phyloP scores from a whole-genome alignment of 2,329 filamentous ascomycete genomes.

The Phialophora macrospora region DNA sequence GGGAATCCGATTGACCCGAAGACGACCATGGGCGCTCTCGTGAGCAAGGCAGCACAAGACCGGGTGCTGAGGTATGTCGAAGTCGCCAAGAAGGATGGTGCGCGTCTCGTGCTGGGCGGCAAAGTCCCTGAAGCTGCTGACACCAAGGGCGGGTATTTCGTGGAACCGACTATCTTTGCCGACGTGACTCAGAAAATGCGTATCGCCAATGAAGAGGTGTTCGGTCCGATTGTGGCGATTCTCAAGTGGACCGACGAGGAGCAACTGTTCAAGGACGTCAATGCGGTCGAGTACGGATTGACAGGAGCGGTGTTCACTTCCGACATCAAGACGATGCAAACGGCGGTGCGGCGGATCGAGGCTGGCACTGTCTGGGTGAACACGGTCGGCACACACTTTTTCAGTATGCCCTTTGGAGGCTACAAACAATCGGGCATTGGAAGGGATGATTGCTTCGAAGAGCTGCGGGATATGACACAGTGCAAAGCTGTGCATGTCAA shows the following conservation, averaged over 20 bases:
- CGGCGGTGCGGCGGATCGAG: slow-evolving; percentile 16
- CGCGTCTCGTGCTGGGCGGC: slow-evolving; percentile 19
- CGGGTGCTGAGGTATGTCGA: slow-evolving; percentile 29
- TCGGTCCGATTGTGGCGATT: slow-evolving; percentile 29
- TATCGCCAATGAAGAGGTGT: slow-evolving; percentile 34
- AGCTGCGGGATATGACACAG: slow-evolving; percentile 23
- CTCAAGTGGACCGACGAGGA: slow-evolving; percentile 26
- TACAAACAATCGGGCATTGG: slow-evolving; percentile 32
- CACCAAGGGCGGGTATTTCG: slow-evolving; percentile 28
- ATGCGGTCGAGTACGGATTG: slow-evolving; percentile 24
- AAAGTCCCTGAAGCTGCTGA: slow-evolving; percentile 9
- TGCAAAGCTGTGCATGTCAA: slow-evolving; percentile 26
- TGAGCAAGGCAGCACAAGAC: slow-evolving; percentile 24
- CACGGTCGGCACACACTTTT: slow-evolving; percentile 24
- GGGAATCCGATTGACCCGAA: slow-evolving; percentile 68
- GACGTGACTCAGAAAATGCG: slow-evolving; percentile 30
- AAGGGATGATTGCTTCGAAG: slow-evolving; percentile 30
- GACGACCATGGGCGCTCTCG: slow-evolving; percentile 27
- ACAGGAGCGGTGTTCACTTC: slow-evolving; percentile 23
- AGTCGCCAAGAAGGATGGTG: slow-evolving; percentile 30
- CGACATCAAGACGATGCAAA: slow-evolving; percentile 19
- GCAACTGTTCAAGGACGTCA: slow-evolving; percentile 20
- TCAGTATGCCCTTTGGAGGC: slow-evolving; percentile 31
- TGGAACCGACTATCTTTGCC: slow-evolving; percentile 31
- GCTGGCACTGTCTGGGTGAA: slow-evolving; percentile 30